Base-by-base conservation (phyloP, 371 early-diverging fungal genomes). In the Sporodiniella umbellata region DNA sequence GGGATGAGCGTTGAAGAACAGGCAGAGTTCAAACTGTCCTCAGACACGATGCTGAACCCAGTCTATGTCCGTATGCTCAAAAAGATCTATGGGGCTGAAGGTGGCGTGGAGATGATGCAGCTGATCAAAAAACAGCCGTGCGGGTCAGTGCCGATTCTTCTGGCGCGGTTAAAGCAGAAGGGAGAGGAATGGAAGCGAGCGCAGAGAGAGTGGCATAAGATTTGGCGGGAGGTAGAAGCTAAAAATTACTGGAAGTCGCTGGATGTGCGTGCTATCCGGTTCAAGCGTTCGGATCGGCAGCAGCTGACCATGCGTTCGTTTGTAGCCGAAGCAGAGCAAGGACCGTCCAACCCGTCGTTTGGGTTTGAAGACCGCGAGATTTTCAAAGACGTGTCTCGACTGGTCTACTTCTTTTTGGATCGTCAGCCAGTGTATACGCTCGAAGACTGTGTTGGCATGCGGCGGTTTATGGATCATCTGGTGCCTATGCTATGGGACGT, bases 161-260 rank as follows among this genome's bases (percentile, higher is more conserved):
- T 99, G 22, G 91, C 88, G 66, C 89, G 99, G 31, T 77, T 99
- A 12, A 95, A 97, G 75, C 93, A 94, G 60, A 97, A 98, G 64
- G 97, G 98, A 61, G 96, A 95, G 58, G 98, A 98, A 68, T 98
- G 98, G 95, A 88, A 92, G 30, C 52, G 69, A 1, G 68, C 77
- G 10, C 77, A 74, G 24, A 35, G 93, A 43, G 90, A 92, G 47
- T 92, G 88, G 83, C 87, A 89, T 67, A 95, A 96, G 68, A 80
- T 96, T 14, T 99, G 99, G 99, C 82, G 96, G 19, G 93, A 96
- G 48, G 76, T 87, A n/a, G 94, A 97, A 37, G 66, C 80, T 30
- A 92, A 91, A 61, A 98, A 97, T 77, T 98, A 89, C 77, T 95
- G 92, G 77, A 97, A 97, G 64, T 89, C 99, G 0, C 75, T 99